These are phyloP conservation scores for Talaromyces sp. DNA, from an alignment of 2,329 filamentous ascomycete species.

Conservation along the genomic window DNA sequence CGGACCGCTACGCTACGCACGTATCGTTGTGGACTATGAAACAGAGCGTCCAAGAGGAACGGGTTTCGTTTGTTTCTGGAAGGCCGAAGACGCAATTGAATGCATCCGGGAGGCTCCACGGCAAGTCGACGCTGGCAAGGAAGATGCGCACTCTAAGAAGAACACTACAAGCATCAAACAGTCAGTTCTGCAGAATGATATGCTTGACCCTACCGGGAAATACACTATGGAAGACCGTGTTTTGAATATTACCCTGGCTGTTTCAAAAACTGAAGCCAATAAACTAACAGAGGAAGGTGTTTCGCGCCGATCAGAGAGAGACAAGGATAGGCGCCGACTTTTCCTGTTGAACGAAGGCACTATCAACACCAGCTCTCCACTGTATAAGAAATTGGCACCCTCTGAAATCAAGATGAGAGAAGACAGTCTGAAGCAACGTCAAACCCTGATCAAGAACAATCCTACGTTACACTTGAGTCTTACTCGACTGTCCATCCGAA, in stretches of 20 bases:
- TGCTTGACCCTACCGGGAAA: conserved; percentile 70
- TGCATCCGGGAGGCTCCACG: conserved; percentile 74
- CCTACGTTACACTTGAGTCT: conserved; percentile 83
- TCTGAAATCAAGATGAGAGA: conserved; percentile 84
- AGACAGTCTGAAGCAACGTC: conserved; percentile 77
- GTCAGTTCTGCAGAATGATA: conserved; percentile 83
- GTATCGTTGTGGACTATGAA: conserved; percentile 79
- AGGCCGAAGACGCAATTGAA: conserved; percentile 64
- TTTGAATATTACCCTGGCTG: conserved; percentile 76
- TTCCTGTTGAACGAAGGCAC: conserved; percentile 85
- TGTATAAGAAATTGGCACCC: conserved; percentile 70
- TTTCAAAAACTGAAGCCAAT: conserved; percentile 73
- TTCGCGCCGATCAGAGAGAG: conserved; percentile 57
- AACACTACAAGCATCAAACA: conserved; percentile 55
- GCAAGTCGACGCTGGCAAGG: conserved; percentile 37
- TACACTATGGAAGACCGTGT: conserved; percentile 91
- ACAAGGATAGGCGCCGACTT: conserved; percentile 84
- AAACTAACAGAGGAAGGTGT: conserved; percentile 67
- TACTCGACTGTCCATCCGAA: conserved; percentile 84
- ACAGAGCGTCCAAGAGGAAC: conserved; percentile 87
- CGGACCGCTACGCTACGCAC: conserved; percentile 80
- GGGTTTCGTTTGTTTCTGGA: conserved; percentile 90
- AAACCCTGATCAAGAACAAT: conserved; percentile 85
- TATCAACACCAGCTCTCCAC: conserved; percentile 67
- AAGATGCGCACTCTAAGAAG: conserved; percentile 36